Evolutionary conservation across 768 basidiomycete genomes (phyloP), one percentile per base, ranked within the genome.

Genomic region (Kwoniella botswanensis): DNA sequence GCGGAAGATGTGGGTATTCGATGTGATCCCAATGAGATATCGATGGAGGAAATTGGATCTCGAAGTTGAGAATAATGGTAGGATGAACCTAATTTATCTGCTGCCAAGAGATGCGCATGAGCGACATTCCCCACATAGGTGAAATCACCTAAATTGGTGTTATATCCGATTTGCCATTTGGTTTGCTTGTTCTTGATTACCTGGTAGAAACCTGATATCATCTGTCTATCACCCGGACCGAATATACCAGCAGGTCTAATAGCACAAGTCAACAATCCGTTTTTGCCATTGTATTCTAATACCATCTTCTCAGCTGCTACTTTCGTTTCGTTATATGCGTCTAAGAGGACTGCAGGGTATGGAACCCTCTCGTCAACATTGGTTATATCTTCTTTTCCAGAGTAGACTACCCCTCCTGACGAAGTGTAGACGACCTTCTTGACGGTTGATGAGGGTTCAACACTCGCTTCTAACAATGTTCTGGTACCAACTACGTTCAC

Each of bases 121-220:
- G 94, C 96, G 71, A 96, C 90, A 82, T 99, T 99, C 65, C 90
- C 93, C 76, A 98, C 93, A 80, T 98, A 98, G 5, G 95, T 97
- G 89, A 92, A 94, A 84, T 98, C 97, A 78, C 93, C 94, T 3
- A 98, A 84, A 82, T 98, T 98, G 73, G 88, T 89, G 84, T 98
- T 97, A 85, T 91, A 87, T 46, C 97, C 97, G 74, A 99, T 90
- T 84, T 98, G 95, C 86, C 93, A 92, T 74, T 92, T 90, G 0
- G 93, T 94, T 82, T 97, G 92, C 18, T 89, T 89, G 55, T 89
- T 87, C 77, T 91, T 87, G 82, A 93, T 91, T 3, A 91, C 94
- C 68, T 90, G 85, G 82, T 89, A 90, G 44, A 96, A 85, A n/a
- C 92, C 93, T 1, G 87, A 84, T 84, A 95, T 89, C 73, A 89